Evolutionary conservation across 108 stramenopile species (phyloP).

Genomic region (Epipyxis sp.): DNA sequence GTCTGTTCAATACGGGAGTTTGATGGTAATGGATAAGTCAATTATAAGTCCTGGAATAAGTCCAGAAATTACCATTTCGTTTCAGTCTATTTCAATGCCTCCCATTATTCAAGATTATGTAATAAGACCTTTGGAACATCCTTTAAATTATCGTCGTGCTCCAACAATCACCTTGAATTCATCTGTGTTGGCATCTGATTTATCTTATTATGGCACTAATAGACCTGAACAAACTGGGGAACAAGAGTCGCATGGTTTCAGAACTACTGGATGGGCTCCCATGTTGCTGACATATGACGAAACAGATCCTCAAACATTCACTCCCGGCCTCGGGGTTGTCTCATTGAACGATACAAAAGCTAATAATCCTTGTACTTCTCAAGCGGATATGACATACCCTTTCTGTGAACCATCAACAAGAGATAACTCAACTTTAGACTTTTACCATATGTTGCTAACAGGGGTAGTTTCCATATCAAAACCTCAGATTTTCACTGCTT

Average conservation of each 20-base stretch:
- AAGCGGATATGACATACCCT: conserved; percentile 61
- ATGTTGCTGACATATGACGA: conserved; percentile 25
- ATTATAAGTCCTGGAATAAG: conserved; percentile 50
- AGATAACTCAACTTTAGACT: conserved; percentile 62
- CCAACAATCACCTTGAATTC: conserved; percentile 53
- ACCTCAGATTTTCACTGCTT: conserved; percentile 62
- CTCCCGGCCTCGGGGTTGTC: conserved; percentile 55
- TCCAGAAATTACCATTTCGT: conserved; percentile 37
- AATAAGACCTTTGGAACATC: conserved; percentile 46
- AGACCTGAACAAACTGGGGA: conserved; percentile 62
- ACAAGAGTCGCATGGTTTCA: conserved; percentile 58
- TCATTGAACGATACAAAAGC: conserved; percentile 56
- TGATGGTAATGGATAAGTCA: conserved; percentile 51
- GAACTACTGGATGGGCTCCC: conserved; percentile 51
- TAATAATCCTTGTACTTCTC: conserved; percentile 56
- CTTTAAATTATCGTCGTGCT: conserved; percentile 45
- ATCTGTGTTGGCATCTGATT: not conserved
- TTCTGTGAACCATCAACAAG: conserved; percentile 65
- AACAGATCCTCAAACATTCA: conserved; percentile 48
- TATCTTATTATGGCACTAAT: conserved; percentile 51
- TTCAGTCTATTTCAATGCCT: not conserved
- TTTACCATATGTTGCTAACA: conserved; percentile 61
- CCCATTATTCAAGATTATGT: conserved; percentile 37
- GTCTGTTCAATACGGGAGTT: conserved; percentile 65
- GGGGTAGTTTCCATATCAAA: conserved; percentile 53